A percentile compares a stretch with the other conserved stretches of the same genome.
phyloP scores from a whole-genome alignment of 768 basidiomycete species.

The Leccinum fibrillosum region DNA sequence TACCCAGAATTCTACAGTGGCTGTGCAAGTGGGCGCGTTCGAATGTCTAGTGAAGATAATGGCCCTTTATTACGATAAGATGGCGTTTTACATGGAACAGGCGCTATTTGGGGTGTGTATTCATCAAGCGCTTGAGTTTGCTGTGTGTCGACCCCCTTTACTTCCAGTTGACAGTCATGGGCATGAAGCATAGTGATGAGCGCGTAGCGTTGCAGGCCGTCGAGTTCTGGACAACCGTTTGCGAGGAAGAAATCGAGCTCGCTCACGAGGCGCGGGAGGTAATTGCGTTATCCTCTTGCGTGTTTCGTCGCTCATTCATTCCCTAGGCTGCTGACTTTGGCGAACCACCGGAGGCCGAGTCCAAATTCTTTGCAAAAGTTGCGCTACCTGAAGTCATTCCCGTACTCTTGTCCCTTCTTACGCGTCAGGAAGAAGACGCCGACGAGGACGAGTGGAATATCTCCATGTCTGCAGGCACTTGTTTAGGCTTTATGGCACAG shows the following conservation, averaged over 20 bases:
- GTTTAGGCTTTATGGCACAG: slow-evolving; percentile 82
- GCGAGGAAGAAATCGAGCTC: slow-evolving; percentile 94
- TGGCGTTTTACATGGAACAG: slow-evolving; percentile 99
- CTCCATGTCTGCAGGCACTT: slow-evolving; percentile 94
- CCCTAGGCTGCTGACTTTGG: slow-evolving; percentile 83
- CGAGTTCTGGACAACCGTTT: slow-evolving; percentile 99
- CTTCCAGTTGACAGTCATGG: slow-evolving; percentile 85
- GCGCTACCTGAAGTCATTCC: slow-evolving; percentile 94
- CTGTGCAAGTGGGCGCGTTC: slow-evolving; percentile 94
- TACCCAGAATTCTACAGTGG: slow-evolving; percentile 75
- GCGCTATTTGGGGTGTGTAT: slow-evolving; percentile 89
- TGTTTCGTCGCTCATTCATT: slow-evolving; percentile 6
- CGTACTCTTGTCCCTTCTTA: slow-evolving; percentile 83
- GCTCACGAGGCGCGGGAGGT: slow-evolving; percentile 91
- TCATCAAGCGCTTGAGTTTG: slow-evolving; percentile 5
- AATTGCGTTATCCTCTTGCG: slow-evolving; percentile 13
- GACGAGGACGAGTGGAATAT: slow-evolving; percentile 99
- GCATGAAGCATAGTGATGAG: slow-evolving; percentile 94
- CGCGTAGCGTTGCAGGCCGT: slow-evolving; percentile 93
- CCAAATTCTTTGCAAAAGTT: slow-evolving; percentile 89
- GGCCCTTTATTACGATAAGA: slow-evolving; percentile 98
- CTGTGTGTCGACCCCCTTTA: slow-evolving; percentile 15
- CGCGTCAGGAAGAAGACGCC: slow-evolving; percentile 93
- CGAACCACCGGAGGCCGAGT: slow-evolving; percentile 80
- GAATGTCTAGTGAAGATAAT: slow-evolving; percentile 96